Evolutionary conservation across 768 basidiomycete genomes (phyloP).

Genomic region (Inosperma sp.): DNA sequence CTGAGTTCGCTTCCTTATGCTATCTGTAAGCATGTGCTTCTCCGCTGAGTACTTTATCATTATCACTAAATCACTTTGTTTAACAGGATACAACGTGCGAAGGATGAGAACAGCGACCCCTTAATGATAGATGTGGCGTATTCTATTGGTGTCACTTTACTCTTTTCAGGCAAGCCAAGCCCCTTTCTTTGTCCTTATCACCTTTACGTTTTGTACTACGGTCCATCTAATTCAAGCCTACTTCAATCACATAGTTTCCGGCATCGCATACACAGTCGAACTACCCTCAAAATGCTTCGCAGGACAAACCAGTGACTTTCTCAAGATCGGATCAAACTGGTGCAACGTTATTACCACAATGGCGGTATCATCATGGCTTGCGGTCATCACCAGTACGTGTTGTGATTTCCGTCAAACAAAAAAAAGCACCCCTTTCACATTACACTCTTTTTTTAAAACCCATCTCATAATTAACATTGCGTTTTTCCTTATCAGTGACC

Average conservation of each 20-base stretch:
- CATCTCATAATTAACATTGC: background rate
- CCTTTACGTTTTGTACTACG: background rate
- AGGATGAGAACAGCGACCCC: slow-evolving; percentile 26
- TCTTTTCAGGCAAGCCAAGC: slow-evolving; percentile 26
- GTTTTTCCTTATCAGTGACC: slow-evolving; percentile 20
- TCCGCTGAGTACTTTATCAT: background rate
- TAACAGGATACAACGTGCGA: slow-evolving; percentile 24
- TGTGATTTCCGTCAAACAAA: no score
- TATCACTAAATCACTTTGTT: background rate
- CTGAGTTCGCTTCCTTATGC: slow-evolving; percentile 27
- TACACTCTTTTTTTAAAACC: background rate
- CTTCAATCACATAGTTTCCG: slow-evolving; percentile 22
- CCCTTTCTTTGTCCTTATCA: background rate
- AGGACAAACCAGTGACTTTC: slow-evolving; percentile 21
- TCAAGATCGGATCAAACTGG: slow-evolving; percentile 20
- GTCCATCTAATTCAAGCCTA: background rate
- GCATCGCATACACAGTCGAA: slow-evolving; percentile 23
- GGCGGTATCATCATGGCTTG: slow-evolving; percentile 27
- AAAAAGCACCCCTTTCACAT: background rate
- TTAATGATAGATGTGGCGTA: slow-evolving; percentile 22
- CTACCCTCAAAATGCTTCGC: slow-evolving; percentile 26
- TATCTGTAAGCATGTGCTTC: slow-evolving; percentile 23
- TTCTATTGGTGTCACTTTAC: slow-evolving; percentile 22
- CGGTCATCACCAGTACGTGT: slow-evolving; percentile 23
- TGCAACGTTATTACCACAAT: slow-evolving; percentile 27